These are phyloP conservation scores for Pinus taeda DNA, from an alignment of 75 land plant species.

Conservation along the genomic window DNA sequence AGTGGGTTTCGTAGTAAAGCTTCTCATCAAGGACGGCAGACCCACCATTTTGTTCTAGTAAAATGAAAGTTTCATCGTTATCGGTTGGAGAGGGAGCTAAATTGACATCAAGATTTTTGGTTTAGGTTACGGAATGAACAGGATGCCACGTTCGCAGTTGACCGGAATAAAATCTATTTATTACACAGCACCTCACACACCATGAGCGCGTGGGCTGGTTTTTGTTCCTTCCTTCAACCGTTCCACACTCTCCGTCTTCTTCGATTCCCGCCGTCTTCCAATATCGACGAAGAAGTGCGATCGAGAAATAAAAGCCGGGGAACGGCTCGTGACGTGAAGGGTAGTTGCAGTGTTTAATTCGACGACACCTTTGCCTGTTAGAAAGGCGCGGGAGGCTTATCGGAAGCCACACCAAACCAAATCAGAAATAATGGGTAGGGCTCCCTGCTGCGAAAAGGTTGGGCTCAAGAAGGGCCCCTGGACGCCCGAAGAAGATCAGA, in stretches of 20 bases:
- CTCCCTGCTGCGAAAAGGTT: conserved; percentile 19
- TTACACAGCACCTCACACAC: too few species aligned
- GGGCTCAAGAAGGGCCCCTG: conserved; percentile 18
- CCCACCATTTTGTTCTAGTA: too few species aligned
- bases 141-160: not conserved
- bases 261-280: not conserved
- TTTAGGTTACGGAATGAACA: too few species aligned
- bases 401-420: not conserved
- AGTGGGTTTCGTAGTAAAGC: too few species aligned
- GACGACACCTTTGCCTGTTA: not conserved
- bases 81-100: too few species aligned
- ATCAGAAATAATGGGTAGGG: conserved; percentile 12
- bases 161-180: not conserved
- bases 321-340: not conserved
- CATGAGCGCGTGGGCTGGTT: not conserved
- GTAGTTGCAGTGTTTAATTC: conserved; percentile 8
- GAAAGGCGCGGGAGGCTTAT: not conserved
- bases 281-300: too few species aligned
- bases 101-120: too few species aligned
- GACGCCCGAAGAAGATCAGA: conserved; percentile 20
- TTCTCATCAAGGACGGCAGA: too few species aligned
- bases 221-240: not conserved
- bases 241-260: not conserved
- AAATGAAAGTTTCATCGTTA: too few species aligned
- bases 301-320: too few species aligned